Conservation (phyloP, 176 grass and related monocot genomes). For the Oryza brachyantha region DNA sequence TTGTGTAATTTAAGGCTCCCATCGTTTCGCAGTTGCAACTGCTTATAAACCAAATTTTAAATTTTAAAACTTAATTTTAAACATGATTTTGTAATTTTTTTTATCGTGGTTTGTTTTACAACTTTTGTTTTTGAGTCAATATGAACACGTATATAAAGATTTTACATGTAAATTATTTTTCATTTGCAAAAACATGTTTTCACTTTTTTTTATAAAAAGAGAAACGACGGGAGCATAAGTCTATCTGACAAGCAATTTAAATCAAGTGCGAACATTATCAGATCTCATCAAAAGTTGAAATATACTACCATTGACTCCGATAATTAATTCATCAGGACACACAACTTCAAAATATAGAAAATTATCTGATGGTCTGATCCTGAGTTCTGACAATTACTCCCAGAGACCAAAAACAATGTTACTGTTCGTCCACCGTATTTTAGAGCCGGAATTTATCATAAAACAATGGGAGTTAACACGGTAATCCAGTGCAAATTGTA, state of each 20-base stretch:
- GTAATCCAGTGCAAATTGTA: background rate
- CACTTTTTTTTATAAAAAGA: too few species aligned
- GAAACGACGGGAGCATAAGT: too few species aligned
- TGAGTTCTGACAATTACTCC: slow-evolving; percentile 4
- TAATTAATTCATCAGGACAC: background rate
- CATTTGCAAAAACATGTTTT: too few species aligned
- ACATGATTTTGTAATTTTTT: too few species aligned
- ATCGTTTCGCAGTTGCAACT: too few species aligned
- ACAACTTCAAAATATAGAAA: background rate
- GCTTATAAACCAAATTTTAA: too few species aligned
- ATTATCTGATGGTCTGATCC: background rate
- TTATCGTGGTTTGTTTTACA: too few species aligned
- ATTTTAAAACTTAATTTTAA: too few species aligned
- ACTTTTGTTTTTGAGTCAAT: too few species aligned
- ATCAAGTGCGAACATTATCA: background rate
- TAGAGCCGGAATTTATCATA: background rate
- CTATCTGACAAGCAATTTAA: background rate
- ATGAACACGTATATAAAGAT: too few species aligned
- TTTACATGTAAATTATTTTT: too few species aligned
- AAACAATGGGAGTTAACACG: background rate
- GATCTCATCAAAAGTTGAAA: background rate
- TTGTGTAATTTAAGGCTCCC: background rate
- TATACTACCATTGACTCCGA: background rate
- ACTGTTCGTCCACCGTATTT: background rate
- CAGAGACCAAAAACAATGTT: background rate